These are phyloP conservation scores for Daldinia sp. DNA, from an alignment of 2,329 filamentous ascomycete genomes.

Conservation along the genomic window DNA sequence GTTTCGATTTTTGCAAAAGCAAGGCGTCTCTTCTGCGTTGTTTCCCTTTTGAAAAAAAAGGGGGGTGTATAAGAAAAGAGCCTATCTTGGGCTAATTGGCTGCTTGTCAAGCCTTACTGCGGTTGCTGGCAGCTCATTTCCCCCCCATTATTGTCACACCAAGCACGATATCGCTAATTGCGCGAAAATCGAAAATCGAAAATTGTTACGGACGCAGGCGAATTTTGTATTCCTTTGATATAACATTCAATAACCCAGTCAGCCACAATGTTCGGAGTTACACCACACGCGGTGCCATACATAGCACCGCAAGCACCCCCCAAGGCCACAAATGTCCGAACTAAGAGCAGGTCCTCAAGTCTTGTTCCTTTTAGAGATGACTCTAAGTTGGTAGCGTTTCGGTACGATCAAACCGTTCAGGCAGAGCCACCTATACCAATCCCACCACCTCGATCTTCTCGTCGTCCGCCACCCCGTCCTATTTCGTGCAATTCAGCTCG, in stretches of 20 bases:
- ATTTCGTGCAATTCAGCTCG: constrained; percentile 43
- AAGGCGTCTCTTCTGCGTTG: background rate
- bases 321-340: constrained; percentile 52
- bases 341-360: constrained; percentile 51
- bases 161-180: constrained; percentile 16
- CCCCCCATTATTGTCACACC: constrained; percentile 9
- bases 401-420: constrained; percentile 68
- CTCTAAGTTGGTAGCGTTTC: constrained; percentile 60
- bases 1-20: constrained; percentile 2
- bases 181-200: constrained; percentile 10
- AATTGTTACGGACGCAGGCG: background rate
- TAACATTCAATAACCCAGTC: constrained; percentile 15
- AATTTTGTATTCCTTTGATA: constrained; percentile 13
- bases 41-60: background rate
- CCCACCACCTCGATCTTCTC: constrained; percentile 53
- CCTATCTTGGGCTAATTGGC: background rate
- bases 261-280: constrained; percentile 35
- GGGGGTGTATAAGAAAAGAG: background rate
- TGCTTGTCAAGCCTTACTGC: constrained; percentile 14
- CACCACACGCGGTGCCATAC: constrained; percentile 28
- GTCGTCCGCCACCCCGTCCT: constrained; percentile 44
- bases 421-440: constrained; percentile 66
- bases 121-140: constrained; percentile 19
- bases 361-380: constrained; percentile 57
- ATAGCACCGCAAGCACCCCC: constrained; percentile 29